Evolutionary conservation across 2,329 filamentous ascomycete species (phyloP), one percentile per base, ranked within the genome.

Genomic region (Phoma sp.): DNA sequence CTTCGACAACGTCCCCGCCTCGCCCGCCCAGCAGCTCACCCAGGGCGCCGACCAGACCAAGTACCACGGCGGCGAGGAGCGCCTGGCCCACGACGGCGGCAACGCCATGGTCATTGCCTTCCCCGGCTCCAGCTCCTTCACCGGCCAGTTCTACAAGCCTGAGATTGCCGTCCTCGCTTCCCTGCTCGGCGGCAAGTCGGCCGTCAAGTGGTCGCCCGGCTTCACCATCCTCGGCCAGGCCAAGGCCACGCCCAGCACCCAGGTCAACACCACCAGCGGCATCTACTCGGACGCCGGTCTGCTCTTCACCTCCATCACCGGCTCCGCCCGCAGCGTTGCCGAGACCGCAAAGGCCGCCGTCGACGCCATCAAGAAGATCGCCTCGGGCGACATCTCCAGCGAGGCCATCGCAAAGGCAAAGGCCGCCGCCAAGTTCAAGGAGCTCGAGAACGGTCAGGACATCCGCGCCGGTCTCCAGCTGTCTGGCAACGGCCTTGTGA

Each of bases 1-100:
- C 85, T 98, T 99, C 84, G 86, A 87, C 76, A 82, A 84, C 57
- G 82, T 90, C 44, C 84, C 88, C 81, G 66, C 71, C 73, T 46
- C 67, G 70, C 63, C 71, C 71, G 21, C 65, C 68, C 77, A 82
- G 61, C 74, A 76, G 78, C 51, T 58, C 39, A 66, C 79, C 36
- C 79, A 89, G 61, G 84, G 86, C 74, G 80, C 81, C 59, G 78
- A 85, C 64, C 82, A 89, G 62, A 85, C 87, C 75, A 95, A 93
- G 80, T 99, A 98, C 87, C 90, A 87, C 73, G 95, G 95, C 77
- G 96, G 95, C 74, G 92, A 99, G 84, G 91, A 96, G 82, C 91
- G 95, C 68, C 90, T 90, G 65, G 83, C 90, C 62, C 90, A 92
- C 77, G 83, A 82, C 57, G 82, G 83, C 63, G 89, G 91, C 66